phyloP scores from a whole-genome alignment of 2,329 filamentous ascomycete genomes.

The Coniochaeta ligniaria region DNA sequence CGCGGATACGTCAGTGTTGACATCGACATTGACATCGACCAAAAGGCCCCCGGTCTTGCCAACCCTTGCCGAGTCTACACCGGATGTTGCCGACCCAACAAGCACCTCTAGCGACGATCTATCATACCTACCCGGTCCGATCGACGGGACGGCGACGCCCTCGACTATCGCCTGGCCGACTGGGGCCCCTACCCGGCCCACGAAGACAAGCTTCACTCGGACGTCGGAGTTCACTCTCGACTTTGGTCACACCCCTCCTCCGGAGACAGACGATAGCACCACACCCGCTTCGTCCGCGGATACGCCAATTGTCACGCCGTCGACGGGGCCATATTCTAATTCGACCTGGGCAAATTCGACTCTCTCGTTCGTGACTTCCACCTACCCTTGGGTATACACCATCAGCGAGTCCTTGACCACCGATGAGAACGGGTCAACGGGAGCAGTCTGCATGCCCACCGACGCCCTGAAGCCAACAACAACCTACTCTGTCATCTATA shows the following conservation, averaged over 20 bases:
- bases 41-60: background rate
- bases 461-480: slow-evolving; percentile 12
- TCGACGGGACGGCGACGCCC: background rate
- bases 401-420: background rate
- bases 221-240: background rate
- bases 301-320: background rate
- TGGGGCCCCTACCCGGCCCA: background rate
- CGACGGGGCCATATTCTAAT: background rate
- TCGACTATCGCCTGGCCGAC: background rate
- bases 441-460: background rate
- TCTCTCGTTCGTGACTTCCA: background rate
- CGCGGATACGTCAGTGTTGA: slow-evolving; percentile 1
- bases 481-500: slow-evolving; percentile 37
- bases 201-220: background rate
- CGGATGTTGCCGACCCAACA: background rate
- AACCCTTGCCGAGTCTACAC: background rate
- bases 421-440: background rate
- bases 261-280: background rate
- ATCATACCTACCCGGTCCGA: background rate
- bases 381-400: background rate
- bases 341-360: background rate
- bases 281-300: background rate
- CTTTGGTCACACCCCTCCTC: background rate
- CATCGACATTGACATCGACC: background rate
- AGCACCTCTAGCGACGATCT: background rate